A percentile compares a stretch with the other conserved stretches of the same genome.
phyloP scores from a whole-genome alignment of 305 asterid genomes.

The Euphrasia arctica region DNA sequence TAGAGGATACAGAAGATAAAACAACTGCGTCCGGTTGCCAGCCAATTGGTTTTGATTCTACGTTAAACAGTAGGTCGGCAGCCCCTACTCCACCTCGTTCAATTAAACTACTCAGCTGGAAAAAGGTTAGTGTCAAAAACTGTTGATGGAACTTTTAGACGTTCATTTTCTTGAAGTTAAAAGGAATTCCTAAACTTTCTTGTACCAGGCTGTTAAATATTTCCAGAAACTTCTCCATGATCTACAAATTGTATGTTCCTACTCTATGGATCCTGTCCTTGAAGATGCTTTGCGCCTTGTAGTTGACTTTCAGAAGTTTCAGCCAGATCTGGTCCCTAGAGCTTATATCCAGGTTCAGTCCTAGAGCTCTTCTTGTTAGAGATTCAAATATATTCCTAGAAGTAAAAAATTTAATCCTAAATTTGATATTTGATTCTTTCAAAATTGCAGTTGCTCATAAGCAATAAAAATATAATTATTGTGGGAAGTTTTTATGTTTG shows the following conservation, averaged over 20 bases:
- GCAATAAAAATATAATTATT: conserved; percentile 9
- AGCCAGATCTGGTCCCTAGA: conserved; percentile 91
- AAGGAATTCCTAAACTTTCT: conserved; percentile 19
- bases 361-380: conserved; percentile 20
- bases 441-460: conserved; percentile 13
- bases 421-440: conserved; percentile 6
- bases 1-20: conserved; percentile 42
- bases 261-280: conserved; percentile 62
- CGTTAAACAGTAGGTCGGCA: conserved; percentile 88
- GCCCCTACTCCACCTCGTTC: conserved; percentile 99
- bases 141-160: conserved; percentile 18
- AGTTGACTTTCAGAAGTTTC: conserved; percentile 76
- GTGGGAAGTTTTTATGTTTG: conserved; percentile 8
- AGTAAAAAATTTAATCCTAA: conserved; percentile 12
- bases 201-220: conserved; percentile 78
- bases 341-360: conserved; percentile 79
- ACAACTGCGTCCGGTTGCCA: conserved; percentile 93
- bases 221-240: conserved; percentile 96
- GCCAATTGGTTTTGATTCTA: conserved; percentile 91
- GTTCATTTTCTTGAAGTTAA: conserved; percentile 15
- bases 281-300: conserved; percentile 74
- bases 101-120: conserved; percentile 84
- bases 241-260: conserved; percentile 71
- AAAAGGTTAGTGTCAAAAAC: conserved; percentile 48
- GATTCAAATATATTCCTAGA: conserved; percentile 15